Evolutionary conservation across 1,284 basidiomycete species (phyloP).

Genomic region (Coriolopsis trogii): DNA sequence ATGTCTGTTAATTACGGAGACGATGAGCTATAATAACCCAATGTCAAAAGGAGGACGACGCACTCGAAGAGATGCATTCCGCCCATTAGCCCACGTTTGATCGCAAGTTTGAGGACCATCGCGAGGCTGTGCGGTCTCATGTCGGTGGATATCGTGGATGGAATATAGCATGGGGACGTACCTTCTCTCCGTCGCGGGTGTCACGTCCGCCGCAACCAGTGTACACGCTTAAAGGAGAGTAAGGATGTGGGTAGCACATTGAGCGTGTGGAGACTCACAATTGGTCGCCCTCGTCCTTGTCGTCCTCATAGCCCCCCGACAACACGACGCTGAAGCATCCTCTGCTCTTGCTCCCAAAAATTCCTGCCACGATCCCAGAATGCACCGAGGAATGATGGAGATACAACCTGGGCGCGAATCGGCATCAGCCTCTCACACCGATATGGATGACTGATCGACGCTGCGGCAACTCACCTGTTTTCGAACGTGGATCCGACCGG

Average conservation of each 20-base stretch:
- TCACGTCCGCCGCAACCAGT: slow-evolving; percentile 38
- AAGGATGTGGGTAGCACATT: not conserved
- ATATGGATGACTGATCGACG: not conserved
- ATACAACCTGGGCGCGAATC: slow-evolving; percentile 8
- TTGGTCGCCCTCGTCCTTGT: slow-evolving; percentile 40
- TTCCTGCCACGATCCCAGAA: slow-evolving; percentile 23
- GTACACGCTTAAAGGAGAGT: slow-evolving; percentile 37
- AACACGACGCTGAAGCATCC: slow-evolving; percentile 46
- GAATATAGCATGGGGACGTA: not conserved
- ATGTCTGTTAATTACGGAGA: slow-evolving; percentile 26
- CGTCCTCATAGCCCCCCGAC: slow-evolving; percentile 45
- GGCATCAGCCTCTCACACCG: not conserved
- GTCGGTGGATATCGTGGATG: not conserved
- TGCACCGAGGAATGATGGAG: slow-evolving; percentile 25
- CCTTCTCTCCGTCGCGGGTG: slow-evolving; percentile 19
- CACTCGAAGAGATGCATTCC: slow-evolving; percentile 39
- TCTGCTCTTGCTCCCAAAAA: slow-evolving; percentile 22
- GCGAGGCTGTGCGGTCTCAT: slow-evolving; percentile 15
- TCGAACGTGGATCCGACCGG: slow-evolving; percentile 26
- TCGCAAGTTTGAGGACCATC: slow-evolving; percentile 34
- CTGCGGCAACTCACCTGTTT: slow-evolving; percentile 20
- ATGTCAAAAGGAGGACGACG: not conserved
- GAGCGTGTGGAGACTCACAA: slow-evolving; percentile 35
- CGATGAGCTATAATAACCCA: not conserved
- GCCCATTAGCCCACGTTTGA: slow-evolving; percentile 37